Conservation (phyloP, 805 yeast species). For the Maudiozyma bulderi region DNA sequence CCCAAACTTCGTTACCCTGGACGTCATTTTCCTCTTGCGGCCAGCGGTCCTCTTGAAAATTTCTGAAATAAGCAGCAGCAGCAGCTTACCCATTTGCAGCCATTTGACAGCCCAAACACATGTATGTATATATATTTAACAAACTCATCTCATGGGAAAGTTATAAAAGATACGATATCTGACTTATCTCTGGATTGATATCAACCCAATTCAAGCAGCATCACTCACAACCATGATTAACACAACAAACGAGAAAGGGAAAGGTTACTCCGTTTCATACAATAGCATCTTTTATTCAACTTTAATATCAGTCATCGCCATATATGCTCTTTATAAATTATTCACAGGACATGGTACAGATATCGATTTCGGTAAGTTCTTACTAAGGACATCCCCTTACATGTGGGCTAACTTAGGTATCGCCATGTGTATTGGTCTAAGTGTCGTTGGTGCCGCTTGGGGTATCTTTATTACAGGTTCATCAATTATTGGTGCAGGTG, state of each 20-base stretch:
- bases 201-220: no score
- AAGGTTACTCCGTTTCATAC: constrained; percentile 10
- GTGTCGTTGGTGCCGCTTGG: constrained; percentile 98
- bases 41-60: no score
- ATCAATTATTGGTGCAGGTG: constrained; percentile 95
- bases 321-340: constrained; percentile 33
- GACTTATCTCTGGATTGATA: no score
- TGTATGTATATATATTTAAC: no score
- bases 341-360: constrained; percentile 89
- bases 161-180: no score
- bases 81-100: no score
- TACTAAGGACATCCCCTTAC: constrained; percentile 81
- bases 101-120: no score
- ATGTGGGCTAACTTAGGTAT: constrained; percentile 95
- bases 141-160: no score
- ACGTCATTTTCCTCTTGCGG: no score
- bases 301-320: constrained; percentile 13
- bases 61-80: no score
- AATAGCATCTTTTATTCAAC: constrained; percentile 14
- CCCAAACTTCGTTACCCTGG: no score
- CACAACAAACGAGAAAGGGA: constrained; percentile 2
- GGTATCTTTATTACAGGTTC: constrained; percentile 95
- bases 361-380: constrained; percentile 84
- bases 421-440: constrained; percentile 80
- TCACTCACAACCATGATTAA: neutral